phyloP scores from a whole-genome alignment of 2,329 filamentous ascomycete genomes.

The Beauveria sp. region DNA sequence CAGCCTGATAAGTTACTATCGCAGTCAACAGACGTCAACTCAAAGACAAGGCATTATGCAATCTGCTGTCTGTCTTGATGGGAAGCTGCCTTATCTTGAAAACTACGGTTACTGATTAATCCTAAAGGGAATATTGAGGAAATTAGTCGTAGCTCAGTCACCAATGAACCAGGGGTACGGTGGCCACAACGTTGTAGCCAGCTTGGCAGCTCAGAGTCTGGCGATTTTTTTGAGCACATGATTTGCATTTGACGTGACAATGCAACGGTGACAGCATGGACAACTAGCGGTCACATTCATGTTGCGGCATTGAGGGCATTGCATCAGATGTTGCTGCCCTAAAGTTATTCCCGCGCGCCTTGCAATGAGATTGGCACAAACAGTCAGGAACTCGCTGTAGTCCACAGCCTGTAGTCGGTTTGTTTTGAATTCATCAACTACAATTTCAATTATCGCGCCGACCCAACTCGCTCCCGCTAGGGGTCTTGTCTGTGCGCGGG shows the following conservation, averaged over 20 bases:
- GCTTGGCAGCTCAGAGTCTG: neutral
- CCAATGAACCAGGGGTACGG: slow-evolving; percentile 7
- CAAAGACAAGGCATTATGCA: no score
- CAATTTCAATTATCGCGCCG: no score
- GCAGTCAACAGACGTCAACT: no score
- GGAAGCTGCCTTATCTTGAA: no score
- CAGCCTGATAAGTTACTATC: no score
- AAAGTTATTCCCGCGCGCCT: neutral
- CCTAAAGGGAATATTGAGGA: neutral
- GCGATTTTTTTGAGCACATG: neutral
- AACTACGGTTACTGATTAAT: no score
- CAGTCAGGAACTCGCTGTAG: no score
- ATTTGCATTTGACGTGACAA: neutral
- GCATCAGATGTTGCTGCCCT: neutral
- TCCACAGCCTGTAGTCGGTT: no score
- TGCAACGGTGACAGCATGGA: neutral
- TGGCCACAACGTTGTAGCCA: neutral
- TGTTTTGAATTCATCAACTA: no score
- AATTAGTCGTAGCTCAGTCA: slow-evolving; percentile 1
- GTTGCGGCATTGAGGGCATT: neutral
- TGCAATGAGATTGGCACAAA: neutral
- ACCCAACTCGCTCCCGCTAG: neutral
- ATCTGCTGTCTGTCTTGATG: no score
- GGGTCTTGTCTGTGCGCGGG: neutral
- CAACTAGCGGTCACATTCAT: neutral